Base-by-base conservation (phyloP, 2,329 filamentous ascomycete genomes). In the Colletotrichum gloeosporioides region DNA sequence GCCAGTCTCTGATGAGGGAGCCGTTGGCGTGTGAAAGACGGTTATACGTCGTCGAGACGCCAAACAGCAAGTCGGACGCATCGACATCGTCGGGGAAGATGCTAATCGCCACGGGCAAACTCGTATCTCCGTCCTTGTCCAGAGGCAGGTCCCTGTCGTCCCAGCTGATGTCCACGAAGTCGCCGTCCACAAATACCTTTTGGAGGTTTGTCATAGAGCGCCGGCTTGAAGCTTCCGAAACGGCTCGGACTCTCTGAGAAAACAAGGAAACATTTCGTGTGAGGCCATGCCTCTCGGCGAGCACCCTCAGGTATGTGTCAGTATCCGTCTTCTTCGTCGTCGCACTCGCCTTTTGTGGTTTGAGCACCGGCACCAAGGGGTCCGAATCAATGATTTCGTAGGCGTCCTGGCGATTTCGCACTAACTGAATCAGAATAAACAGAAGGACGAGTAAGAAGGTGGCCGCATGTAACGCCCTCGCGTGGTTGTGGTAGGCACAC, bases 1-100 rank as follows among this genome's bases (percentile, higher is more conserved):
- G 81, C 88, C 87, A 89, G 73, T 86, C 84, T 57, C 81, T 82
- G 8, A 88, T 78, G 57, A 88, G 79, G 12, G 85, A 83, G 71
- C 83, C 83, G 68, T 88, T 83, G 12, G 83, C 80, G 59, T 84
- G 83, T 3, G 81, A 80, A 34, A 89, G 80, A 6, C 87, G 84
- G 18, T 82, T 81, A 71, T 85, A 88, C 15, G 85, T 87, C 1
- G 87, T 87, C 13, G 81, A 81, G 57, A 84, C 79, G 16, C 81
- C 82, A 39, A 85, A 81, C 6, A 84, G 72, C 29, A 85, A 64
- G 3, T 82, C 79, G 0, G 87, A 86, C 0, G 84, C 86, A 65
- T 88, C 84, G 5, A 86, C 76, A 36, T 83, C 80, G 18, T 81
- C 82, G 6, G 83, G 81, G 6, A 76, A 79, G 6, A 81, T 77